Percentiles rank a stretch among this genome's conserved stretches.
phyloP scores from a whole-genome alignment of 2,329 filamentous ascomycete species.

The Colletotrichum australisinense region DNA sequence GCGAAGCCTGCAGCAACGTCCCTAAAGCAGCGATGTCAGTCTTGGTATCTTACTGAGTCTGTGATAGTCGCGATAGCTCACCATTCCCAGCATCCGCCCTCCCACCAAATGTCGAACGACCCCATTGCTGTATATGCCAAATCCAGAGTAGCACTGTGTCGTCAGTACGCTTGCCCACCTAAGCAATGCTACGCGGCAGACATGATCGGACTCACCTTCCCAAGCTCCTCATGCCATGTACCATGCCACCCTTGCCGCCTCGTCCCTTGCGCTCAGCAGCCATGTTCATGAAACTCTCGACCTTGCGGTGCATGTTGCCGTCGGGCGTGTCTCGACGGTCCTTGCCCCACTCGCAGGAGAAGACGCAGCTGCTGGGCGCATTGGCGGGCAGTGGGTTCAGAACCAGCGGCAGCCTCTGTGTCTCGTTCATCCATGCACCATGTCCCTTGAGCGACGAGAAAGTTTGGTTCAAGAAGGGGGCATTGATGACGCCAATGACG shows the following conservation, averaged over 20 bases:
- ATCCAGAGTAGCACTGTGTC: slow-evolving; percentile 74
- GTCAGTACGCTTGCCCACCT: background rate
- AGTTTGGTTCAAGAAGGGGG: slow-evolving; percentile 75
- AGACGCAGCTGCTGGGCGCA: slow-evolving; percentile 77
- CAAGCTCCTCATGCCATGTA: slow-evolving; percentile 79
- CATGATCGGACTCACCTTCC: slow-evolving; percentile 56
- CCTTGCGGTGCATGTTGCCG: slow-evolving; percentile 77
- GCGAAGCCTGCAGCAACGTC: slow-evolving; percentile 82
- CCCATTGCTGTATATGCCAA: slow-evolving; percentile 82
- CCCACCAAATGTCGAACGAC: slow-evolving; percentile 85
- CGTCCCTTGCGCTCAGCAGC: slow-evolving; percentile 73
- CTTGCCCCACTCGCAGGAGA: slow-evolving; percentile 85
- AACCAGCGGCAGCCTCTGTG: slow-evolving; percentile 71
- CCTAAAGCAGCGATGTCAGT: slow-evolving; percentile 59
- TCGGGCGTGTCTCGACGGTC: slow-evolving; percentile 74
- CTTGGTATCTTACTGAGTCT: slow-evolving; percentile 55
- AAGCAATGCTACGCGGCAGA: background rate
- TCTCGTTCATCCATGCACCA: slow-evolving; percentile 78
- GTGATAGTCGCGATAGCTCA: slow-evolving; percentile 46
- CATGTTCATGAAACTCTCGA: slow-evolving; percentile 82
- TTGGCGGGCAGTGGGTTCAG: slow-evolving; percentile 70
- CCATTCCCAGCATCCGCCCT: slow-evolving; percentile 86
- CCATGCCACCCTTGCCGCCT: slow-evolving; percentile 79
- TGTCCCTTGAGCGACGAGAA: slow-evolving; percentile 75
- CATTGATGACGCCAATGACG: slow-evolving; percentile 77